phyloP scores from a whole-genome alignment of 163 green algal species.

The Scenedesmus sp. region DNA sequence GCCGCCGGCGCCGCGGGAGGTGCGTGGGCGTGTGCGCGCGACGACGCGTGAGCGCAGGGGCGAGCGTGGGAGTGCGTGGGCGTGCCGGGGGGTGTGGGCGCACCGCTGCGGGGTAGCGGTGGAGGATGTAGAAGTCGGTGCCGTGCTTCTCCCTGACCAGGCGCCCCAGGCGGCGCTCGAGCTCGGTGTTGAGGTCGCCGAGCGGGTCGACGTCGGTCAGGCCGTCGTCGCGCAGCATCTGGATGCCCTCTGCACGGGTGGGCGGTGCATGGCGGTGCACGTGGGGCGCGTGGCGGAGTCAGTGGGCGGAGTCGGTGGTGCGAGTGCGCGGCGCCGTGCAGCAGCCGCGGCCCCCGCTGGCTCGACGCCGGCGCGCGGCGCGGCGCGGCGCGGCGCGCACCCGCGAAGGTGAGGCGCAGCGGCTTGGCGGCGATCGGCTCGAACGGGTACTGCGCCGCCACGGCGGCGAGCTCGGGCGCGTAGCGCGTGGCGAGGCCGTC shows the following conservation, averaged over 20 bases:
- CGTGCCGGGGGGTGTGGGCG: not conserved
- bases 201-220: slow-evolving; percentile 75
- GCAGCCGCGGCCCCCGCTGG: not conserved
- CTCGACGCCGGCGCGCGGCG: not conserved
- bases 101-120: slow-evolving; percentile 77
- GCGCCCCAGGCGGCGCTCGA: slow-evolving; percentile 89
- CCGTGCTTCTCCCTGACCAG: slow-evolving; percentile 95
- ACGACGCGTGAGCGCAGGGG: too few relatives aligned
- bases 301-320: too few relatives aligned
- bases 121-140: slow-evolving; percentile 98
- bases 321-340: too few relatives aligned
- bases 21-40: too few relatives aligned
- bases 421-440: slow-evolving; percentile 84
- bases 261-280: too few relatives aligned
- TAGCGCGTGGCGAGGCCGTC: slow-evolving; percentile 68
- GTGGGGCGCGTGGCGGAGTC: too few relatives aligned
- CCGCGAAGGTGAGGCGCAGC: slow-evolving; percentile 87
- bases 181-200: slow-evolving; percentile 93
- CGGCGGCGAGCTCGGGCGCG: slow-evolving; percentile 77
- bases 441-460: slow-evolving; percentile 94
- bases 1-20: too few relatives aligned
- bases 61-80: too few relatives aligned
- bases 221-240: slow-evolving; percentile 72
- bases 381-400: not conserved
- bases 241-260: slow-evolving; percentile 94